A percentile compares a stretch with the other conserved stretches of the same genome.
Conservation (phyloP, 352 stramenopile species). For the Pelagophyceae sp. region DNA sequence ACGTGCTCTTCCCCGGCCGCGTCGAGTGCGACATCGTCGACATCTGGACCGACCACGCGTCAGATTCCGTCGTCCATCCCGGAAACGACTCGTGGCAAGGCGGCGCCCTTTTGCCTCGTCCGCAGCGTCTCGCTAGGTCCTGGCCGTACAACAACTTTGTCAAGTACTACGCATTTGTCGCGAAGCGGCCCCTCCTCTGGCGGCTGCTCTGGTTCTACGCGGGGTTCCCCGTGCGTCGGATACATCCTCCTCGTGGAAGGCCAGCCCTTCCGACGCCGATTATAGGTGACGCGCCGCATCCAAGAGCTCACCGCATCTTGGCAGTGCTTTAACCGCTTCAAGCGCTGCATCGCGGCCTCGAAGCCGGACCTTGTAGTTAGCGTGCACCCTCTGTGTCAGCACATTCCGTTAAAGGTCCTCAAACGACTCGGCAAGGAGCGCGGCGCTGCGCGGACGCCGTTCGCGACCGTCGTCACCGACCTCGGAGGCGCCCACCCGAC, state of each 20-base stretch:
- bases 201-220: constrained; percentile 50
- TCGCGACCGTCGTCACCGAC: constrained; percentile 70
- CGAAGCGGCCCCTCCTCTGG: constrained; percentile 48
- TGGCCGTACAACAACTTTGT: constrained; percentile 60
- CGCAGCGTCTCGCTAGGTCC: too few relatives aligned
- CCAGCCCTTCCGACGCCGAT: too few relatives aligned
- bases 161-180: constrained; percentile 54
- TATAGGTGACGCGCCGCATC: constrained; percentile 32
- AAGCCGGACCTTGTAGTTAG: constrained; percentile 63
- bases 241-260: too few relatives aligned
- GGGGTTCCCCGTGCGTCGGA: constrained; percentile 40
- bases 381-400: constrained; percentile 65
- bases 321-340: constrained; percentile 45
- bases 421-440: constrained; percentile 45
- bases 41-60: constrained; percentile 66
- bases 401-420: constrained; percentile 56
- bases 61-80: too few relatives aligned
- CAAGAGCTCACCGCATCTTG: background rate
- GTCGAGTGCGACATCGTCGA: constrained; percentile 63
- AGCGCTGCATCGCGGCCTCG: constrained; percentile 37
- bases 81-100: too few relatives aligned
- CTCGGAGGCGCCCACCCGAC: constrained; percentile 48
- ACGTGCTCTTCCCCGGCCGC: constrained; percentile 52
- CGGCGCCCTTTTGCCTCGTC: too few relatives aligned
- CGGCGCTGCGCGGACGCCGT: constrained; percentile 47